Evolutionary conservation across 176 grass and related monocot genomes (phyloP), one percentile per base, ranked within the genome.

Genomic region (Saccharum spontaneum): DNA sequence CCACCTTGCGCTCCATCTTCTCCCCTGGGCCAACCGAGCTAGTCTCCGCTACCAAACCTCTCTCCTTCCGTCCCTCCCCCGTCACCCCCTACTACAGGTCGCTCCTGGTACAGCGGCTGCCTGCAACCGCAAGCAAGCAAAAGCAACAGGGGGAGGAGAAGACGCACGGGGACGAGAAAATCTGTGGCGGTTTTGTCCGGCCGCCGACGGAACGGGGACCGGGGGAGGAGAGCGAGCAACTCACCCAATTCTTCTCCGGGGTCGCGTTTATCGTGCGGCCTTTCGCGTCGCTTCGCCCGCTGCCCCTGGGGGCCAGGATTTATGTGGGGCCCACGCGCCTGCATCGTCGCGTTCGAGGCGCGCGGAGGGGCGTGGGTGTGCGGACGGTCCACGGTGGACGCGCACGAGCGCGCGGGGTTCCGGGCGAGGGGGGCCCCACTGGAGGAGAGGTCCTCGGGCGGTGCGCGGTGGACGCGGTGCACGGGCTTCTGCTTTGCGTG

Each of bases 1-100:
- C 50, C 23, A 86, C 91, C 49, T 94, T 99, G 62, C 86, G 90
- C 90, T 99, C 97, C 97, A 96, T 96, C 80, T 13, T 14, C 31
- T 1, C 43, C 59, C 28, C 41, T 10, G 23, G 5, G 22, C 10
- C 28, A 28, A 26, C 62, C 57, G 71, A 63, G n/a, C 69, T 59
- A 3, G 14, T 1, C 67, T 5, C 14, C 16, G 18, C 18, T 13
- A 36, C 22, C 38, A 5, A 9, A 0, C 37, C 36, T 28, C 36
- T 37, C 36, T 37, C 5, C 4, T 5, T 38, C 37, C 2, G 20
- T 13, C 5, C 10, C 18, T 12, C 0, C 1, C 37, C 8, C n/a
- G n/a, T n/a, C n/a, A n/a, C n/a, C n/a, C n/a, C n/a, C n/a, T n/a
- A n/a, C n/a, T 23, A n/a, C 57, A 61, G 71, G 44, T 39, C 48